Conservation (phyloP, 169 alveolate species). For the Toxoplasma gondii region DNA sequence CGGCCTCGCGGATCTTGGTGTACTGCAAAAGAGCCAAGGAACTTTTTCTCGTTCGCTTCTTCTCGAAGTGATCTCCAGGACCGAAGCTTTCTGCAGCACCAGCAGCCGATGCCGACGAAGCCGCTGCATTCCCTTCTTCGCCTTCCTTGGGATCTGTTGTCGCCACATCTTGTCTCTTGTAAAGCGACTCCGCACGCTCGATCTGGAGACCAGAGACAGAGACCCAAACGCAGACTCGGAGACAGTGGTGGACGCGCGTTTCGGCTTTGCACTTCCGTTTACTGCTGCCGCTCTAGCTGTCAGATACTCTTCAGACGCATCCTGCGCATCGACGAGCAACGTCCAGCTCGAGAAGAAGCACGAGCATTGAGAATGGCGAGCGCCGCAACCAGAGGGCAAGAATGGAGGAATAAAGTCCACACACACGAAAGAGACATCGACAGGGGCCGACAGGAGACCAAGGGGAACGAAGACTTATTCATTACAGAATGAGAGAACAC, state of each 20-base stretch:
- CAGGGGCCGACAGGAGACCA: background rate
- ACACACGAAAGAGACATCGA: too few species aligned
- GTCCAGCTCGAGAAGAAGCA: too few species aligned
- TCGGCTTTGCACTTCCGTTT: too few species aligned
- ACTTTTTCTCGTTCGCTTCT: conserved; percentile 66
- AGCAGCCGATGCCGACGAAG: conserved; percentile 30
- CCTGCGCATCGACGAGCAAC: too few species aligned
- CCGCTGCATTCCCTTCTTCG: background rate
- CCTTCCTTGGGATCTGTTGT: conserved; percentile 28
- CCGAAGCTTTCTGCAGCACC: background rate
- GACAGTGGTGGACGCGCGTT: too few species aligned
- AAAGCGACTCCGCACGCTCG: conserved; percentile 61
- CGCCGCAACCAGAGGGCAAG: too few species aligned
- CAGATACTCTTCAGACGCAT: background rate
- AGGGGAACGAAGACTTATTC: background rate
- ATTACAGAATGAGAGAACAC: too few species aligned
- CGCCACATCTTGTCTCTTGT: conserved; percentile 67
- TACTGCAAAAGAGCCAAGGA: conserved; percentile 61
- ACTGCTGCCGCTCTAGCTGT: too few species aligned
- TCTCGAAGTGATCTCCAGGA: conserved; percentile 55
- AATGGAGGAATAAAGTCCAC: too few species aligned
- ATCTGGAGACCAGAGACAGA: conserved; percentile 1
- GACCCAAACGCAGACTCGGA: too few species aligned
- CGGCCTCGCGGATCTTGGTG: conserved; percentile 36
- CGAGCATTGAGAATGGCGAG: too few species aligned